Evolutionary conservation across 164 flowering plant species (phyloP).

Genomic region (Liquidambar formosana): DNA sequence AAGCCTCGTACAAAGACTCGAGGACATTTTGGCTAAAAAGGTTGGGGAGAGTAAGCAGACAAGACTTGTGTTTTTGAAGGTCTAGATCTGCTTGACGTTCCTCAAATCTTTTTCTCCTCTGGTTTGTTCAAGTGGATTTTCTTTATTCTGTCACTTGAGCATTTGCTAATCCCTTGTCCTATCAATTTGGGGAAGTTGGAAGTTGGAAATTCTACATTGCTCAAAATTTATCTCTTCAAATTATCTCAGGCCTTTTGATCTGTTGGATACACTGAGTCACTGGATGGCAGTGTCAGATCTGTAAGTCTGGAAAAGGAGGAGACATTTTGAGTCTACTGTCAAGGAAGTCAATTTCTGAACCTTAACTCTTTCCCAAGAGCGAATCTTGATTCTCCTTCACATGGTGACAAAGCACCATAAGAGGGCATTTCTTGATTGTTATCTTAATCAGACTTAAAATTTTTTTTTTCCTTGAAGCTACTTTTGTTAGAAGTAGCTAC

Average conservation of each 20-base stretch:
- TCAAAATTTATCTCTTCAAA: background rate
- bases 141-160: background rate
- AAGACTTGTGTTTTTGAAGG: background rate
- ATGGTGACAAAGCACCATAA: background rate
- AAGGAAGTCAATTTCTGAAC: background rate
- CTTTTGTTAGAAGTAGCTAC: background rate
- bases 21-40: background rate
- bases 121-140: too few relatives aligned
- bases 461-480: too few relatives aligned
- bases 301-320: background rate
- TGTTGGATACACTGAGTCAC: background rate
- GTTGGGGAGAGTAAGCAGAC: background rate
- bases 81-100: background rate
- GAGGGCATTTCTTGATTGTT: too few relatives aligned
- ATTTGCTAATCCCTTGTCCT: background rate
- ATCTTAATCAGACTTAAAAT: too few relatives aligned
- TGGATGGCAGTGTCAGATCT: background rate
- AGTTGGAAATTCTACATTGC: background rate
- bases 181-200: background rate
- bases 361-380: background rate
- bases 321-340: background rate
- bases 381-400: background rate
- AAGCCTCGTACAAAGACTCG: too few relatives aligned
- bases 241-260: background rate
- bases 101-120: background rate